Conservation (phyloP, 75 land plant genomes). For the Pinus albicaulis region DNA sequence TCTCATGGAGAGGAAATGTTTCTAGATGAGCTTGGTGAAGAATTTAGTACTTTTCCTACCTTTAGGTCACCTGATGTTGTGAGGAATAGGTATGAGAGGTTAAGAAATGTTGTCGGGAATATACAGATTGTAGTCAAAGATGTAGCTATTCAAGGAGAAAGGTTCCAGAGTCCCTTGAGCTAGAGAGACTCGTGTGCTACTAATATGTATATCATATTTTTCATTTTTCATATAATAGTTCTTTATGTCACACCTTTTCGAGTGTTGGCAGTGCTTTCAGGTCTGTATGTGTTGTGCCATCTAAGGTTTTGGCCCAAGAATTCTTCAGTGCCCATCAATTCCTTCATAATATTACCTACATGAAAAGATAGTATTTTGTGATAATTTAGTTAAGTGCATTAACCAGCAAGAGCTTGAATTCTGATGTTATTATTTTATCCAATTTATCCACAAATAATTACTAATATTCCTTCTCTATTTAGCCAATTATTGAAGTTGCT, state of each 20-base stretch:
- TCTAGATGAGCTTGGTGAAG: slow-evolving; percentile 72
- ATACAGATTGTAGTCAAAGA: slow-evolving; percentile 58
- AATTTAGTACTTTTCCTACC: slow-evolving; percentile 67
- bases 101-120: slow-evolving; percentile 49
- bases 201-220: slow-evolving; percentile 35
- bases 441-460: too few relatives aligned
- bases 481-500: too few relatives aligned
- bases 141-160: slow-evolving; percentile 68
- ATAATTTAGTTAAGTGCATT: not conserved
- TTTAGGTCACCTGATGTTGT: slow-evolving; percentile 22
- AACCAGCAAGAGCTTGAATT: too few relatives aligned
- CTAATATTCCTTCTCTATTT: too few relatives aligned
- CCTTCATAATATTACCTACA: slow-evolving; percentile 64
- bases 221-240: slow-evolving; percentile 40
- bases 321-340: slow-evolving; percentile 70
- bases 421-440: too few relatives aligned
- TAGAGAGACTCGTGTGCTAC: slow-evolving; percentile 76
- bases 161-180: slow-evolving; percentile 53
- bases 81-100: slow-evolving; percentile 56
- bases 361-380: slow-evolving; percentile 26
- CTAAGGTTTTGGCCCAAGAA: slow-evolving; percentile 56
- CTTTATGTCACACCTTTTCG: slow-evolving; percentile 63
- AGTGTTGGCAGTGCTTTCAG: slow-evolving; percentile 42
- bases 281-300: slow-evolving; percentile 59
- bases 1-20: slow-evolving; percentile 45